Percentiles rank a stretch among this genome's conserved stretches.
phyloP scores from a whole-genome alignment of 768 basidiomycete species.

The Fistulinella prunicolor region DNA sequence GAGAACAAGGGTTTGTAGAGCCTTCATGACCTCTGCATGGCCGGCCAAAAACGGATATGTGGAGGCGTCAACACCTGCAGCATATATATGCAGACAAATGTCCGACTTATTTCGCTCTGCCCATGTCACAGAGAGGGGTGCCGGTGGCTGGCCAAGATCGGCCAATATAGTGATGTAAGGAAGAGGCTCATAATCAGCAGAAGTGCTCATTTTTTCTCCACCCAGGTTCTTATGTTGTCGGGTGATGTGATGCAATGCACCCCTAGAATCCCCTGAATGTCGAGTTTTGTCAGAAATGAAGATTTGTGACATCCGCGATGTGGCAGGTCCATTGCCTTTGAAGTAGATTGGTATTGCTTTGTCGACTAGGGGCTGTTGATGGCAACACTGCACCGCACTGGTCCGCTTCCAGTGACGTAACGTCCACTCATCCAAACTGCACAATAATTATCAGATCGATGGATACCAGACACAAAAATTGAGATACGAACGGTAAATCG shows the following conservation, averaged over 20 bases:
- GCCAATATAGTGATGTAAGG: background rate
- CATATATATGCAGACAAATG: background rate
- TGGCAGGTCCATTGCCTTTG: background rate
- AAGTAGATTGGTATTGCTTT: conserved; percentile 11
- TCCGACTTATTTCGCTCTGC: background rate
- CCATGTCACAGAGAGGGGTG: background rate
- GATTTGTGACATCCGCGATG: conserved; percentile 1
- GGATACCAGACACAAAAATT: background rate
- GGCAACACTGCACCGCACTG: conserved; percentile 7
- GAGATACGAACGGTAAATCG: background rate
- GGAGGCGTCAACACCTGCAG: background rate
- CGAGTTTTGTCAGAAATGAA: conserved; percentile 6
- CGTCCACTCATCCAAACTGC: conserved; percentile 1
- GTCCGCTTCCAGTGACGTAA: conserved; percentile 9
- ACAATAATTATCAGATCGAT: background rate
- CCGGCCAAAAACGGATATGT: background rate
- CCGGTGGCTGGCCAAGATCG: background rate
- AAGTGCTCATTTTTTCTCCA: background rate
- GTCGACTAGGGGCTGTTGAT: conserved; percentile 2
- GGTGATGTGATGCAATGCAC: background rate
- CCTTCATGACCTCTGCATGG: background rate
- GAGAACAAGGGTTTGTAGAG: background rate
- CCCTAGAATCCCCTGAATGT: background rate
- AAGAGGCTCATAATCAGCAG: background rate
- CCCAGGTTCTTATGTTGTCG: background rate